Evolutionary conservation across 768 basidiomycete species (phyloP), one percentile per base, ranked within the genome.

Genomic region (Termitomyces sp.): DNA sequence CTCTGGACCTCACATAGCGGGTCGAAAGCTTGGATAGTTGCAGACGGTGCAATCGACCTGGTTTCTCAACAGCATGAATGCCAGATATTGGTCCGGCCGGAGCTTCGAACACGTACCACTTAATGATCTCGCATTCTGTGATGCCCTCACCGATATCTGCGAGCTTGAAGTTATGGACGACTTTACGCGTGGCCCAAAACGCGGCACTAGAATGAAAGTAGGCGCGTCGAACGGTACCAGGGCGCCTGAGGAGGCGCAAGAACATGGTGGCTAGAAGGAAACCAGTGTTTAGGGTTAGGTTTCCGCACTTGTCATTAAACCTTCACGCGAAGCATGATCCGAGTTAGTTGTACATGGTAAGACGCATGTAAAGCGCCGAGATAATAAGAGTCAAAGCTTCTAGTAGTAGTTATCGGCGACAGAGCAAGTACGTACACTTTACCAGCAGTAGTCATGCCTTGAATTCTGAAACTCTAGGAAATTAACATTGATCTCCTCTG

Each of bases 61-160:
- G 48, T 49, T 39, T n/a, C 24, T 40, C 8, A 36, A 55, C 28
- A 64, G 20, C 18, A 54, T 58, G 7, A 45, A 44, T 51, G 45
- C n/a, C 11, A 59, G 16, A 59, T 18, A 13, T 52, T 54, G 63
- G 54, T 64, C 66, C 71, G 70, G 71, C 71, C 71, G 74, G 71
- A 71, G 40, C 65, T 63, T 63, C 35, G 52, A 44, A 38, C 16
- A 79, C 85, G 63, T 63, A 90, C 92, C 93, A 95, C 72, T 87
- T 88, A 51, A 96, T 86, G 65, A 95, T 83, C 74, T 96, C 92
- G 69, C 91, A 92, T 73, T 95, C 92, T 24, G 92, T 93, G 65
- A 95, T 94, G 6, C 93, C 93, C 73, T 94, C 92, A 4, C 94
- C 92, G 68, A 94, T 92, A 70, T 93, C 91, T 1, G 91, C 90